Percentiles rank a stretch among this genome's conserved stretches.
Conservation (phyloP, 305 asterid species). For the Fraxinus paxiana region DNA sequence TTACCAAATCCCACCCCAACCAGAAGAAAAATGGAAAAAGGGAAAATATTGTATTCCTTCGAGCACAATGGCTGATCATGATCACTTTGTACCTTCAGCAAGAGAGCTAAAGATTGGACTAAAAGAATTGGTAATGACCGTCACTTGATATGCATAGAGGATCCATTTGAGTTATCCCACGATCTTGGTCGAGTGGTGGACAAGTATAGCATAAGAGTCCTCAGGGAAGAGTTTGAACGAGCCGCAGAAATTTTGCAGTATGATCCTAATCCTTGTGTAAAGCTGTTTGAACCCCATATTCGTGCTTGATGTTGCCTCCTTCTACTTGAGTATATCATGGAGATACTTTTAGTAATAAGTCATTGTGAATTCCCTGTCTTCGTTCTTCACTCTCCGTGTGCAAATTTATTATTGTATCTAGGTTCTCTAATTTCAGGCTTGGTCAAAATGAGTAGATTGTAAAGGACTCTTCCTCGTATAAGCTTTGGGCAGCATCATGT, state of each 20-base stretch:
- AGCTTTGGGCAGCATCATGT: neutral
- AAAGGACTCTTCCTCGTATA: neutral
- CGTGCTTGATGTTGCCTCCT: slow-evolving; percentile 30
- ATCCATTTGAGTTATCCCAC: slow-evolving; percentile 81
- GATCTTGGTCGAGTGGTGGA: slow-evolving; percentile 97
- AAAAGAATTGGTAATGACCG: slow-evolving; percentile 89
- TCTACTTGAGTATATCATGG: neutral
- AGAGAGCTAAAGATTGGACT: slow-evolving; percentile 83
- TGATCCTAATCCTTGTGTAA: slow-evolving; percentile 58
- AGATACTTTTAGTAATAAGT: too few relatives aligned
- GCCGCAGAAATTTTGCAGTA: slow-evolving; percentile 82
- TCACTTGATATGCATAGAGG: slow-evolving; percentile 94
- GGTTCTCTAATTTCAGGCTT: neutral
- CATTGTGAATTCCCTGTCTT: too few relatives aligned
- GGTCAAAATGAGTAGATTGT: neutral
- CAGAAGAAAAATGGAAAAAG: neutral
- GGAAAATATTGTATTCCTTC: neutral
- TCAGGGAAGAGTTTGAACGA: slow-evolving; percentile 91
- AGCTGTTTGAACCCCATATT: slow-evolving; percentile 65
- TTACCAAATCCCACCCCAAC: neutral
- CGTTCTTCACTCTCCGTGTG: neutral
- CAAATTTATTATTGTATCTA: slow-evolving; percentile 16
- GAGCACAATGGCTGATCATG: neutral
- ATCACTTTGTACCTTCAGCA: slow-evolving; percentile 39
- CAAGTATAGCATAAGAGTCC: slow-evolving; percentile 69